These are phyloP conservation scores for Anthracocystis panici-leucophaei DNA, from an alignment of 1,284 basidiomycete genomes.

Conservation along the genomic window DNA sequence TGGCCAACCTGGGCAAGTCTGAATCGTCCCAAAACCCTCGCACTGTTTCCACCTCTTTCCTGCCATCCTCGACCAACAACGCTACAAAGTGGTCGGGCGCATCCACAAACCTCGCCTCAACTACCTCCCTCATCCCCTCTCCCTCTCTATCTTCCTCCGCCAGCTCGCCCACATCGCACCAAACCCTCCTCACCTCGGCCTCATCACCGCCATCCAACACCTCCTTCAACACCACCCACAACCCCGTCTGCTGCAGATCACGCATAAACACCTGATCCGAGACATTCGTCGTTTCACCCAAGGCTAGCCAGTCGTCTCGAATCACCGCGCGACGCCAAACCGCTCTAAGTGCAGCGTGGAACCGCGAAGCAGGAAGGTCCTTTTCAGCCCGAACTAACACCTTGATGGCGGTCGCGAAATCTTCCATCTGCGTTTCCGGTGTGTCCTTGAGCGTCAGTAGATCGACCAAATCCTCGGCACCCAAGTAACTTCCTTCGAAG, in stretches of 20 bases:
- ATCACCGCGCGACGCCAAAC: slow-evolving; percentile 89
- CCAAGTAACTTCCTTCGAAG: slow-evolving; percentile 67
- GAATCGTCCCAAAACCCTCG: slow-evolving; percentile 28
- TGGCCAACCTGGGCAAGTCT: slow-evolving; percentile 33
- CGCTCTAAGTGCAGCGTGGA: slow-evolving; percentile 72
- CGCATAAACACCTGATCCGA: slow-evolving; percentile 49
- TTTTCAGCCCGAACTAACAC: slow-evolving; percentile 70
- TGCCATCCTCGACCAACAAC: slow-evolving; percentile 14
- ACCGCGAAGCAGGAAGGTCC: slow-evolving; percentile 70
- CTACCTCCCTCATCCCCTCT: background rate
- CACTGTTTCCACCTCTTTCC: slow-evolving; percentile 29
- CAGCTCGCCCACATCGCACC: slow-evolving; percentile 9
- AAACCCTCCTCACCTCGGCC: background rate
- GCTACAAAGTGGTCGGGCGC: slow-evolving; percentile 20
- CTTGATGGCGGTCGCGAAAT: slow-evolving; percentile 72
- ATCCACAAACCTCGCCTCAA: slow-evolving; percentile 12
- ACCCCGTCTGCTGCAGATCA: slow-evolving; percentile 36
- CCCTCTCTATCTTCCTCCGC: background rate
- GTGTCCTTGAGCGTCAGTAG: slow-evolving; percentile 72
- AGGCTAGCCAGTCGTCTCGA: slow-evolving; percentile 76
- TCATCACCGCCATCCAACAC: slow-evolving; percentile 27
- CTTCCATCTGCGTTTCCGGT: slow-evolving; percentile 66
- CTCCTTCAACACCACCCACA: slow-evolving; percentile 34
- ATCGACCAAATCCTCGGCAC: slow-evolving; percentile 73
- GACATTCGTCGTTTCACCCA: slow-evolving; percentile 49